These are phyloP conservation scores for Diaporthe helianthi DNA, from an alignment of 2,329 filamentous ascomycete genomes.

Conservation along the genomic window DNA sequence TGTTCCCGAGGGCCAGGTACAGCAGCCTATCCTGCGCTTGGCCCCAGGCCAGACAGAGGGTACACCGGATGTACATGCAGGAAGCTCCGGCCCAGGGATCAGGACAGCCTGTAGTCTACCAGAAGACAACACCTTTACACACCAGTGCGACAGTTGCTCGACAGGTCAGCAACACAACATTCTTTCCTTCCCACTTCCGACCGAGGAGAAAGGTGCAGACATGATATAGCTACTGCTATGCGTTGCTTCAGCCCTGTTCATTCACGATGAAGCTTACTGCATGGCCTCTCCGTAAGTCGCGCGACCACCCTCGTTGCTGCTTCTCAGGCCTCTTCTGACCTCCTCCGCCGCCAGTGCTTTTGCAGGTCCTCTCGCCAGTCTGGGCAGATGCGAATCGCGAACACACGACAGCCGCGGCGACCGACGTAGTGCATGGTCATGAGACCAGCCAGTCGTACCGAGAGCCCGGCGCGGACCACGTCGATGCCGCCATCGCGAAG, in stretches of 20 bases:
- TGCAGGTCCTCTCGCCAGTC: slow-evolving; percentile 51
- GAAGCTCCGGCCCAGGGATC: slow-evolving; percentile 30
- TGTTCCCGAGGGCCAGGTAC: slow-evolving; percentile 8
- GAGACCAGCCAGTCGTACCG: slow-evolving; percentile 31
- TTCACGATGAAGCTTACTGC: slow-evolving; percentile 32
- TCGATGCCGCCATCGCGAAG: slow-evolving; percentile 58
- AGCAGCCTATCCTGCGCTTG: slow-evolving; percentile 2
- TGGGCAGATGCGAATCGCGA: slow-evolving; percentile 47
- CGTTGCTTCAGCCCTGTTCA: slow-evolving; percentile 22
- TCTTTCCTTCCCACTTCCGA: neutral
- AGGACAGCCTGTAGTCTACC: slow-evolving; percentile 39
- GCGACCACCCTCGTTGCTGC: neutral
- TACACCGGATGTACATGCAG: neutral
- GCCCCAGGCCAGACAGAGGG: slow-evolving; percentile 1
- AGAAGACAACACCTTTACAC: slow-evolving; percentile 8
- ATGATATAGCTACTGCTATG: slow-evolving; percentile 35
- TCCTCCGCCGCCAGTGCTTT: slow-evolving; percentile 49
- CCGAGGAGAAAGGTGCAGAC: slow-evolving; percentile 4
- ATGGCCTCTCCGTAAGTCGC: slow-evolving; percentile 48
- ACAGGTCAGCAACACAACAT: neutral
- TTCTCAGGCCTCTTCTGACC: neutral
- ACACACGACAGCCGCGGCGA: slow-evolving; percentile 31
- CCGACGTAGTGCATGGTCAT: slow-evolving; percentile 33
- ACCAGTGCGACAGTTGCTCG: slow-evolving; percentile 6
- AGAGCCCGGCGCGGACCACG: slow-evolving; percentile 57